Evolutionary conservation across 2,329 filamentous ascomycete species (phyloP), one percentile per base, ranked within the genome.

Genomic region (Ceratocystis cubensis): DNA sequence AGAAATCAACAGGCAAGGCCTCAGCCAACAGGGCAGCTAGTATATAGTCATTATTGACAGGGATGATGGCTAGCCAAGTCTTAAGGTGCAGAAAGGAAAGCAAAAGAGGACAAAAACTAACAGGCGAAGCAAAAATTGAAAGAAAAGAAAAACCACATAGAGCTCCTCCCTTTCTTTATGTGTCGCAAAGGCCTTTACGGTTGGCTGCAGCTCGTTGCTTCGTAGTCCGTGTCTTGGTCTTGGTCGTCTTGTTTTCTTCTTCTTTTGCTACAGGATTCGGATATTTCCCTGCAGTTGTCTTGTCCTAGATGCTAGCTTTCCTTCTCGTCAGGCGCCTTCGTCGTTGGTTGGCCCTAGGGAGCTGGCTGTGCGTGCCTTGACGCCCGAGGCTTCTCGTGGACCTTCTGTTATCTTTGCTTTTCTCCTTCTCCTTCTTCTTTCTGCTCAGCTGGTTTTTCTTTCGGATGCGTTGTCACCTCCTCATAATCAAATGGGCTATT

Each of bases 261-360:
- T 30, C 53, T 30, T 57, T 33, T 57, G 22, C 13, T 30, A 28
- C 13, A 22, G 53, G 22, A 28, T 30, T 57, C 53, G 53, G 22
- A 57, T 57, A n/a, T 30, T 57, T 33, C 53, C 53, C 28, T 57
- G 53, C 53, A 57, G 17, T 41, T 57, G 53, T 57, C 53, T 57
- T 33, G 53, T 30, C 13, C 53, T 30, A 33, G 53, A 41, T 28
- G 10, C 20, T 15, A 25, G 22, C 22, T 57, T 30, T 57, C 53
- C 15, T 57, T 57, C 53, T 57, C 6, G 53, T n/a, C 53, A 57
- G 20, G 53, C 53, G 53, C 28, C 17, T 30, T 22, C 37, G 37
- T 41, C 37, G 3, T 30, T 57, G 25, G 50, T 57, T 25, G 22
- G 25, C 8, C 10, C 22, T 30, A 30, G 50, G 50, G 4, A 28